phyloP scores from a whole-genome alignment of 768 basidiomycete species.

The Russula lepida region DNA sequence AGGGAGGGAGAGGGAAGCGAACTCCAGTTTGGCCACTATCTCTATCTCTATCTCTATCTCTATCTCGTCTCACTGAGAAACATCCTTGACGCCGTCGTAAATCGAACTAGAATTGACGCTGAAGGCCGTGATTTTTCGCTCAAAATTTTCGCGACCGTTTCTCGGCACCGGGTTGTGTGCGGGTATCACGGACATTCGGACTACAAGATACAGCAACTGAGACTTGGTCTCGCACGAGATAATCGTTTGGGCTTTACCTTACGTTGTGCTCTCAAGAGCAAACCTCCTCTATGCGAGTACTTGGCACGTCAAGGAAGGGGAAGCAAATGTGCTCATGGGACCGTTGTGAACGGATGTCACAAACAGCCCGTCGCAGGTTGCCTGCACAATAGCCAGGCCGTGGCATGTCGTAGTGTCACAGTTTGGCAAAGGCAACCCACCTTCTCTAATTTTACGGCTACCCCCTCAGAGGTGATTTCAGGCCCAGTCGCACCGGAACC shows the following conservation, averaged over 20 bases:
- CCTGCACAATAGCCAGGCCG: background rate
- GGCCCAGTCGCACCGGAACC: background rate
- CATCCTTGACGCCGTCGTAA: no score
- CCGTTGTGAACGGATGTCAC: background rate
- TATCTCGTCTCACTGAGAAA: background rate
- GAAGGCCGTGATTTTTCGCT: background rate
- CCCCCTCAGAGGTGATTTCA: background rate
- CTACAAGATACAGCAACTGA: background rate
- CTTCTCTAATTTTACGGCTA: slow-evolving; percentile 2
- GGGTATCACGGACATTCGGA: no score
- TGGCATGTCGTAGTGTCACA: background rate
- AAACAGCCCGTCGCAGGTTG: background rate
- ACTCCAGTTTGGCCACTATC: no score
- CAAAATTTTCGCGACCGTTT: background rate
- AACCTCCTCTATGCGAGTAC: background rate
- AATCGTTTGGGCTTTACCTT: background rate
- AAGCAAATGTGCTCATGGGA: background rate
- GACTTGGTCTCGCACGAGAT: background rate
- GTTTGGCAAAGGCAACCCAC: background rate
- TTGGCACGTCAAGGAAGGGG: background rate
- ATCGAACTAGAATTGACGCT: background rate
- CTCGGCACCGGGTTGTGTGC: background rate
- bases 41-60: no score
- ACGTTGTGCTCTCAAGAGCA: background rate
- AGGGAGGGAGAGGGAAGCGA: background rate